Conservation (phyloP, 768 basidiomycete species). For the Rhizopogon vesiculosus region DNA sequence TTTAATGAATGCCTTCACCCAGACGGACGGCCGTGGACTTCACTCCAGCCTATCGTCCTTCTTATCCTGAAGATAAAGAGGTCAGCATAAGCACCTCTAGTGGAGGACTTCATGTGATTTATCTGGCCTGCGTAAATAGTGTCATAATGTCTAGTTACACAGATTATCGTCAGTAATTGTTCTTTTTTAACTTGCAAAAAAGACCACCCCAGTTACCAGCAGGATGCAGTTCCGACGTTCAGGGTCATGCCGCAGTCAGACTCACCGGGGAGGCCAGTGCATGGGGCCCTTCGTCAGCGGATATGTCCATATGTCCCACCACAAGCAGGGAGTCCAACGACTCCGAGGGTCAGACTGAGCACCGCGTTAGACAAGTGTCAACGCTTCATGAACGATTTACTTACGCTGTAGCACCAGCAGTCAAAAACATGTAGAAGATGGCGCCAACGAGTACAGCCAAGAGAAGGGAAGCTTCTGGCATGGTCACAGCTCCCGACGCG, state of each 20-base stretch:
- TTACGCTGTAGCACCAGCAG: constrained; percentile 1
- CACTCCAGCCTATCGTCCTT: constrained; percentile 69
- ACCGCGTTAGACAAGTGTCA: background rate
- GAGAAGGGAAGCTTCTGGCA: constrained; percentile 35
- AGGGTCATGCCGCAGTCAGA: background rate
- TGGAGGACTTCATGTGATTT: background rate
- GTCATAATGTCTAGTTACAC: constrained; percentile 25
- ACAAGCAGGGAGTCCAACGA: constrained; percentile 15
- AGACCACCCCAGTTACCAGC: background rate
- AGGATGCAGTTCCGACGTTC: background rate
- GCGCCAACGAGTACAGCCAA: constrained; percentile 24
- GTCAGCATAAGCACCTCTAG: constrained; percentile 41
- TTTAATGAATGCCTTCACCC: constrained; percentile 51
- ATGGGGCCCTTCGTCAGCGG: constrained; percentile 25
- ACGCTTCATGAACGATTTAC: background rate
- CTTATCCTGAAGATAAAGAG: constrained; percentile 75
- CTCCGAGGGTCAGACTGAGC: constrained; percentile 11
- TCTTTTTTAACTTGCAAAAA: background rate
- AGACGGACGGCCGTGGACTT: constrained; percentile 75
- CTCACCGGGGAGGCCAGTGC: constrained; percentile 12
- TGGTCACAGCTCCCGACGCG: constrained; percentile 43
- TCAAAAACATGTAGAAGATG: constrained; percentile 7
- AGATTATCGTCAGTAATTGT: background rate
- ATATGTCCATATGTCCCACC: constrained; percentile 19
- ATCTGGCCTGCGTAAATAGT: constrained; percentile 78